These are phyloP conservation scores for Plasmodium inui DNA, from an alignment of 169 alveolate species.

Conservation along the genomic window DNA sequence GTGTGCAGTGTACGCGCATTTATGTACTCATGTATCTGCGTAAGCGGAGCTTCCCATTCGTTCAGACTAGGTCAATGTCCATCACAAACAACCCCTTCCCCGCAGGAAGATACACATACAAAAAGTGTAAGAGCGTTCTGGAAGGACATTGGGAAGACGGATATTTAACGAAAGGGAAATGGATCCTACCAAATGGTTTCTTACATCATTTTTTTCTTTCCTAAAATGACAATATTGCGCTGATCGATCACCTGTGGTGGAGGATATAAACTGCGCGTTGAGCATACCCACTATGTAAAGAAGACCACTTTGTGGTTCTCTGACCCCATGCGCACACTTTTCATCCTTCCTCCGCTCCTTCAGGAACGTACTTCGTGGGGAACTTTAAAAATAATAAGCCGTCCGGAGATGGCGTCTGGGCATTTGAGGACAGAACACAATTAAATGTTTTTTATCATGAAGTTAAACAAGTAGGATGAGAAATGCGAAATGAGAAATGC, in stretches of 20 bases:
- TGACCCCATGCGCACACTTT: background rate
- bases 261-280: background rate
- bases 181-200: slow-evolving; percentile 67
- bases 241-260: background rate
- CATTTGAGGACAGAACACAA: slow-evolving; percentile 40
- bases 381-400: slow-evolving; percentile 43
- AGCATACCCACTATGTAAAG: background rate
- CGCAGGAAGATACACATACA: slow-evolving; percentile 51
- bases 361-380: slow-evolving; percentile 55
- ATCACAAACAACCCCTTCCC: background rate
- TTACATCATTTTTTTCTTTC: background rate
- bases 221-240: background rate
- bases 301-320: background rate
- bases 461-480: slow-evolving; percentile 12
- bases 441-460: slow-evolving; percentile 50
- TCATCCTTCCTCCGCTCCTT: background rate
- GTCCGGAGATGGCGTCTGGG: slow-evolving; percentile 46
- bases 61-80: background rate
- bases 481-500: too few relatives aligned
- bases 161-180: slow-evolving; percentile 40
- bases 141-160: slow-evolving; percentile 70
- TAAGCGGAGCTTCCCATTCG: background rate
- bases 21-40: background rate
- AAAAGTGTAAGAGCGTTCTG: slow-evolving; percentile 51
- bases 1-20: background rate